Evolutionary conservation across 192 early-diverging fungal genomes (phyloP).

Genomic region (Gonapodya sp.): DNA sequence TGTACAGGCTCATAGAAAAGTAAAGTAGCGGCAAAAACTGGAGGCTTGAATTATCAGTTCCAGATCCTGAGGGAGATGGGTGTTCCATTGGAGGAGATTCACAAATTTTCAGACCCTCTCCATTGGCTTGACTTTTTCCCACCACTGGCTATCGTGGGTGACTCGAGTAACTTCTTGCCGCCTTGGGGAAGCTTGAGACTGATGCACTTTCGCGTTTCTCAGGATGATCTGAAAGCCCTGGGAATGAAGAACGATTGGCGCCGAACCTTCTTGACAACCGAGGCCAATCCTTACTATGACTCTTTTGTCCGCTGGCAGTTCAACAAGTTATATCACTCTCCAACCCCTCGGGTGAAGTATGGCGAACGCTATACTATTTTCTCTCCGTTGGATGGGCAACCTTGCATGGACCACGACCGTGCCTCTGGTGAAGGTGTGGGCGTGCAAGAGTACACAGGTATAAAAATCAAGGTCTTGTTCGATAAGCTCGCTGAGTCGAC

Average conservation of each 20-base stretch:
- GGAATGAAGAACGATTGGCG: constrained; percentile 81
- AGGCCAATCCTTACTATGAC: constrained; percentile 96
- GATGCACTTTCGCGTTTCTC: constrained; percentile 4
- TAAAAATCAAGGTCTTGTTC: constrained; percentile 78
- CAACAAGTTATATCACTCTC: constrained; percentile 64
- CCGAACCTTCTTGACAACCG: constrained; percentile 94
- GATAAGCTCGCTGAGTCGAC: constrained; percentile 33
- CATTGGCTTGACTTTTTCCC: constrained; percentile 96
- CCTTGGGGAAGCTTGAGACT: not conserved
- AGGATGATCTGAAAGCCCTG: constrained; percentile 61
- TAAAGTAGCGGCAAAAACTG: constrained; percentile 82
- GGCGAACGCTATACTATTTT: constrained; percentile 96
- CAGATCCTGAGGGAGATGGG: constrained; percentile 90
- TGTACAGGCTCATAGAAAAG: constrained; percentile 44
- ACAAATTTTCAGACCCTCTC: constrained; percentile 78
- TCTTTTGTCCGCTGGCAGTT: constrained; percentile 98
- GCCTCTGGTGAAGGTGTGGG: constrained; percentile 83
- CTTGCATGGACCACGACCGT: constrained; percentile 99
- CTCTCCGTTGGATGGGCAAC: constrained; percentile 86
- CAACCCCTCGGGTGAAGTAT: constrained; percentile 72
- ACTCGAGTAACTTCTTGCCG: not conserved
- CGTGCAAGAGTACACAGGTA: constrained; percentile 91
- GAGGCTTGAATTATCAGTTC: constrained; percentile 83
- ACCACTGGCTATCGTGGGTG: constrained; percentile 57
- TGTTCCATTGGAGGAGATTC: constrained; percentile 78